Percentiles rank a stretch among this genome's conserved stretches.
Conservation (phyloP, 768 basidiomycete species). For the Xerocomus brunneocitrinus region DNA sequence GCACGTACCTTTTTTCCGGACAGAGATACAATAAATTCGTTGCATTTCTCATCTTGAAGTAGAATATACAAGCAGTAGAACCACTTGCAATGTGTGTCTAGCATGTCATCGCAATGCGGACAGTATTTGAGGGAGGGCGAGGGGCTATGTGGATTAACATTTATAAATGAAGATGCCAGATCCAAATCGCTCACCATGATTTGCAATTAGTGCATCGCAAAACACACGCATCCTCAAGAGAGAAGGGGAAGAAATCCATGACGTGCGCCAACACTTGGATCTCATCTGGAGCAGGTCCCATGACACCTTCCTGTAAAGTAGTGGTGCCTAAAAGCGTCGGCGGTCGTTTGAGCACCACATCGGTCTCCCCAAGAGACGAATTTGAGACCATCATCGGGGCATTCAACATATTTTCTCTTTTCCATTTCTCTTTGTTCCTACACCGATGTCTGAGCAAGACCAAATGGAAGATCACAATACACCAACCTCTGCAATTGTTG, state of each 20-base stretch:
- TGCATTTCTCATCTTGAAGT: slow-evolving; percentile 47
- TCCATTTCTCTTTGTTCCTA: slow-evolving; percentile 34
- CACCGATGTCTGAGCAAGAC: not conserved
- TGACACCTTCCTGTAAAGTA: slow-evolving; percentile 37
- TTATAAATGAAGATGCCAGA: not conserved
- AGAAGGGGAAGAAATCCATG: slow-evolving; percentile 52
- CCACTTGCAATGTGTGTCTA: slow-evolving; percentile 45
- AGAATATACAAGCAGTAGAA: slow-evolving; percentile 47
- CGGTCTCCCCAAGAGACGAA: slow-evolving; percentile 3
- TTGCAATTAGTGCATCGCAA: slow-evolving; percentile 52
- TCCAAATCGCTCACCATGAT: slow-evolving; percentile 36
- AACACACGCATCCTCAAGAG: slow-evolving; percentile 43
- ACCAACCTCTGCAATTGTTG: slow-evolving; percentile 22
- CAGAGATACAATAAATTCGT: slow-evolving; percentile 43
- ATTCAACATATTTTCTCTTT: slow-evolving; percentile 19
- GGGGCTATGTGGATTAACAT: slow-evolving; percentile 35
- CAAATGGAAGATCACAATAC: not conserved
- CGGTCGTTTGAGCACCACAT: not conserved
- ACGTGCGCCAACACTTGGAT: slow-evolving; percentile 47
- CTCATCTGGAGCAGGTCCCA: slow-evolving; percentile 30
- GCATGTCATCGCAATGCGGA: slow-evolving; percentile 48
- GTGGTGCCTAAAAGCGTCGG: slow-evolving; percentile 1
- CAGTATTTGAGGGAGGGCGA: slow-evolving; percentile 42
- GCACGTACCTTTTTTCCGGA: slow-evolving; percentile 42
- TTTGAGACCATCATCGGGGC: not conserved